Evolutionary conservation across 345 rosid species (phyloP).

Genomic region (Populus pruinosa): DNA sequence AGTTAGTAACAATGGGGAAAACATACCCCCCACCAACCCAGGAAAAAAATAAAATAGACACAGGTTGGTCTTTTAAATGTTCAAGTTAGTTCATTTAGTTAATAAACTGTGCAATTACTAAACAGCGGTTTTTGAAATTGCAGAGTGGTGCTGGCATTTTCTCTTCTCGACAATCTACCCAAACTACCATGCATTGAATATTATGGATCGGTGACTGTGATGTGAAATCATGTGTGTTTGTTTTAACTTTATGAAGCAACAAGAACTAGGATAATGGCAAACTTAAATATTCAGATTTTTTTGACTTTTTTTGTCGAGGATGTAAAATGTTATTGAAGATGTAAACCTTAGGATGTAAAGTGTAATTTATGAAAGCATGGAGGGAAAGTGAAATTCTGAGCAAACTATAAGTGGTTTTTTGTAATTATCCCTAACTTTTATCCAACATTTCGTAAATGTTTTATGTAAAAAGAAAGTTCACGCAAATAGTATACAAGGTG

Average conservation of each 20-base stretch:
- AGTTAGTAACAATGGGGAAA: too few relatives aligned
- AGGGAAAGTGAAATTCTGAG: too few relatives aligned
- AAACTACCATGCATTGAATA: too few relatives aligned
- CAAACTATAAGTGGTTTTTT: background rate
- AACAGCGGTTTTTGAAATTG: background rate
- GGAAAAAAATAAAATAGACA: too few relatives aligned
- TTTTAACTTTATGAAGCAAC: background rate
- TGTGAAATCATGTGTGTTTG: background rate
- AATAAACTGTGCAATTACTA: background rate
- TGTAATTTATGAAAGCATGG: background rate
- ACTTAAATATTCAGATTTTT: background rate
- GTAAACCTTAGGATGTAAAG: background rate
- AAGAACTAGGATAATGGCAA: background rate
- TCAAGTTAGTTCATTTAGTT: background rate
- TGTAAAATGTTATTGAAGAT: background rate
- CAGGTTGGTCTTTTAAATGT: too few relatives aligned
- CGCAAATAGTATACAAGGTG: too few relatives aligned
- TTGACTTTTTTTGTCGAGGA: too few relatives aligned
- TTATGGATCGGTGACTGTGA: too few relatives aligned
- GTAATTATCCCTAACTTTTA: background rate
- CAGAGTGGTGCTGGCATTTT: background rate
- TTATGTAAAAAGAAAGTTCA: too few relatives aligned
- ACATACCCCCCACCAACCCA: too few relatives aligned
- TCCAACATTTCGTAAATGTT: too few relatives aligned
- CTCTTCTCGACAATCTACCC: too few relatives aligned